phyloP scores from a whole-genome alignment of 2,329 filamentous ascomycete genomes.

The Dothiorella sarmentorum region DNA sequence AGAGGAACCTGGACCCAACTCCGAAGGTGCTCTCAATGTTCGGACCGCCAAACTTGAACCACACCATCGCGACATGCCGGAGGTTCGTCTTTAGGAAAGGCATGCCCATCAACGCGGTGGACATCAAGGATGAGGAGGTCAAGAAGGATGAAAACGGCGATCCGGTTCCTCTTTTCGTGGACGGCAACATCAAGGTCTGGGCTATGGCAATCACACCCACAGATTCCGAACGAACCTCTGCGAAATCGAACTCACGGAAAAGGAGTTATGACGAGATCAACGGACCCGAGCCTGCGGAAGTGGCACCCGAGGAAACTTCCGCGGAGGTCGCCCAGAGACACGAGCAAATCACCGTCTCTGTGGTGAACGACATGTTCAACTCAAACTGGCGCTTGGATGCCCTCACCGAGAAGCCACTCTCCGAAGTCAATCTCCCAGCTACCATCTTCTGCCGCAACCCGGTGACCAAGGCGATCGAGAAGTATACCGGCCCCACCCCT shows the following conservation, averaged over 20 bases:
- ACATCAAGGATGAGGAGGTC: constrained; percentile 49
- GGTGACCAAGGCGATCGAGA: constrained; percentile 60
- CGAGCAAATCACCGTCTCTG: constrained; percentile 54
- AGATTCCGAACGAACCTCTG: constrained; percentile 14
- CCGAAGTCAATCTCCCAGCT: constrained; percentile 64
- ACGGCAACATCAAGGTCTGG: constrained; percentile 80
- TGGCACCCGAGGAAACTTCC: constrained; percentile 22
- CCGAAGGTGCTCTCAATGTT: constrained; percentile 56
- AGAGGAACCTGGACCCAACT: constrained; percentile 16
- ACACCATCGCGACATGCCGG: constrained; percentile 77
- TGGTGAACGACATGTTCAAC: constrained; percentile 76
- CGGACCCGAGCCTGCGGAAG: constrained; percentile 28
- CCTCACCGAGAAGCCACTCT: constrained; percentile 63
- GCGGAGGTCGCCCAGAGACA: constrained; percentile 40
- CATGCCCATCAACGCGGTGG: constrained; percentile 67
- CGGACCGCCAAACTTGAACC: constrained; percentile 74
- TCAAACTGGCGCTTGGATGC: constrained; percentile 71
- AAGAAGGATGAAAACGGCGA: constrained; percentile 33
- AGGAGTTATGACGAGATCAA: constrained; percentile 30
- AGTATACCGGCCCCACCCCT: constrained; percentile 67
- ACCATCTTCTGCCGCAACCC: constrained; percentile 65
- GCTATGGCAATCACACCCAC: constrained; percentile 61
- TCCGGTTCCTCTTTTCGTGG: constrained; percentile 54
- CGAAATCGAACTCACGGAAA: constrained; percentile 20
- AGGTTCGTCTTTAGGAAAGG: constrained; percentile 84